Base-by-base conservation (phyloP, 768 basidiomycete species). In the Collybiopsis luxurians region DNA sequence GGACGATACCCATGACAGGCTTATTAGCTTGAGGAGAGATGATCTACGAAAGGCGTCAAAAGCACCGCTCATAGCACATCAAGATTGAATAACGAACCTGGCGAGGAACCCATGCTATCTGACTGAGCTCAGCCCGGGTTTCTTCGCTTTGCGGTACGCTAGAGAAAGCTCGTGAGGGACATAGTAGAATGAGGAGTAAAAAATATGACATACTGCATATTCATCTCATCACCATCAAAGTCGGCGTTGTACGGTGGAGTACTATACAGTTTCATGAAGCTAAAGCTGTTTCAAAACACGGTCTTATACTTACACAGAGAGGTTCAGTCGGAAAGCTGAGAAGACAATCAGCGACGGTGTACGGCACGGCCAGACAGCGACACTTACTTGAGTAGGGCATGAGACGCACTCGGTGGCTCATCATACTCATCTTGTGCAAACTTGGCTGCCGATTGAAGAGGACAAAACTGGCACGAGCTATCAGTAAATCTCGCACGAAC, bases 341-440 rank as follows among this genome's bases (percentile, higher is more conserved):
- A 53, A 9, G 53, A 5, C 17, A 28, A 44, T 50, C n/a, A 60
- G 45, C 19, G 64, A 58, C 19, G 64, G 54, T 30, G 36, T 21
- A 52, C 2, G 19, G 5, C 7, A 56, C 23, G 28, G 38, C n/a
- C 28, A 38, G 54, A 45, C 24, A 27, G 38, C 28, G 3, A 12
- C 7, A 81, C 93, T 70, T 66, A 95, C 93, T 98, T 21, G 95
- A 98, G 73, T 98, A 98, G 12, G 92, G 91, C 95, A 98, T 97
- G 59, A 98, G 76, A 66, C 90, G 93, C 28, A 98, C 92, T 34
- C 95, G 86, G 76, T 98, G 97, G 71, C 92, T 92, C 97, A 98
- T 98, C 97, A 98, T 98, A 80, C 94, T 96, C 97, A 98, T 98
- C 73, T 99, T 99, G 73, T 99, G 97, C 71, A 98, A 73, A 81